Evolutionary conservation across 495 filamentous ascomycete species (phyloP), one percentile per base, ranked within the genome.

Genomic region (Aspergillus campestris): DNA sequence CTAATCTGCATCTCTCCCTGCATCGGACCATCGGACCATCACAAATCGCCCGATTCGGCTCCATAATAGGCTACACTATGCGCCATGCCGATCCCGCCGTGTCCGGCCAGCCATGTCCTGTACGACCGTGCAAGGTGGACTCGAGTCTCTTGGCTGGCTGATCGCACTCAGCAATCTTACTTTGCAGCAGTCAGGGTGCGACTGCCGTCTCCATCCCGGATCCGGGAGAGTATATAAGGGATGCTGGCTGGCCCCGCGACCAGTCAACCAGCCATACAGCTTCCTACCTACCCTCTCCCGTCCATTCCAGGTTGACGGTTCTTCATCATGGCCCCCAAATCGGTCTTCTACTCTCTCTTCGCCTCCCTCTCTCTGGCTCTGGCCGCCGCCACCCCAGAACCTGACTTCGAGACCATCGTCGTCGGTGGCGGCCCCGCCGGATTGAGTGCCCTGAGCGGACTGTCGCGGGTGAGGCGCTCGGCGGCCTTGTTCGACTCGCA

Each of bases 401-500:
- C 52, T 24, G 47, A 55, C 42, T 66, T 57, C 45, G 65, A 69
- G 44, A 57, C 63, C 14, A 59, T 69, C 28, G 57, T 70, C 29
- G 48, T 69, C 14, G 65, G 69, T 11, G 65, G 59, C 8, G 58
- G 58, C 5, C 62, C 58, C 47, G 65, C 60, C 47, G 64, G 73
- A 0, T 64, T 77, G 6, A 68, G 60, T 29, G 66, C 71, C 8
- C 48, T 75, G 18, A 80, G 77, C 51, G 74, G 72, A 47, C 68
- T 80, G 8, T 73, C 71, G 8, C 70, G 77, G 6, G 76, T 79
- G 8, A 66, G 69, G 5, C 62, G 77, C 6, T 71, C 61, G 15
- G 67, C 73, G 3, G 60, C 75, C 12, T 48, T 81, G 40, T 73
- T 79, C 50, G 77, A 81, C 53, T 75, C 71, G 31, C 66, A 69